phyloP scores from a whole-genome alignment of 2,329 filamentous ascomycete genomes.

The Ophiosphaerella herpotricha region DNA sequence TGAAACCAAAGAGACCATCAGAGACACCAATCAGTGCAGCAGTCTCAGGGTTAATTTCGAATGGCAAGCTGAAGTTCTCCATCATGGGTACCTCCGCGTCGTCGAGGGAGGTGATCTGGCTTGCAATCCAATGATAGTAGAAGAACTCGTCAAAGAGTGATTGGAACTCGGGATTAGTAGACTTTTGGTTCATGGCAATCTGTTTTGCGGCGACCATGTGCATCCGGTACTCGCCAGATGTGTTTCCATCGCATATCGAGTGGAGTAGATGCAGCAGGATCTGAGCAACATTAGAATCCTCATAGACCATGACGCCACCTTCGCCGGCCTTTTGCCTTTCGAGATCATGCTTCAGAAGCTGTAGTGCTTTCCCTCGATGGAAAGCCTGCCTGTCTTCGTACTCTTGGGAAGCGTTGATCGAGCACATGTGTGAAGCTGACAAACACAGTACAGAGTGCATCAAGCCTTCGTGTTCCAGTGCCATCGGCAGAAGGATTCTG shows the following conservation, averaged over 20 bases:
- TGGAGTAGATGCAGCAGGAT: constrained; percentile 65
- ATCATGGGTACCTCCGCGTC: constrained; percentile 58
- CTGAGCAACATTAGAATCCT: constrained; percentile 65
- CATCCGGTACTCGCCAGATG: constrained; percentile 72
- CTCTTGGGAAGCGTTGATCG: constrained; percentile 55
- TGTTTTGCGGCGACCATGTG: constrained; percentile 78
- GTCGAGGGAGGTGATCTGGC: constrained; percentile 61
- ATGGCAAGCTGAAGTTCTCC: constrained; percentile 59
- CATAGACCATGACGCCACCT: constrained; percentile 44
- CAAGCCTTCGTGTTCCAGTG: constrained; percentile 75
- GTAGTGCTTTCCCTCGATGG: constrained; percentile 47
- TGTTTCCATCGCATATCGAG: constrained; percentile 64
- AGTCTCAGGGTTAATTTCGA: constrained; percentile 60
- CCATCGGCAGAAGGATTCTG: constrained; percentile 80
- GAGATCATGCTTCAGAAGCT: constrained; percentile 56
- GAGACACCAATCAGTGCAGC: constrained; percentile 76
- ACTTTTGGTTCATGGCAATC: constrained; percentile 66
- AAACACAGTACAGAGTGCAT: constrained; percentile 91
- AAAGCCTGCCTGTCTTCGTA: constrained; percentile 57
- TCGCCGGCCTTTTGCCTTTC: constrained; percentile 45
- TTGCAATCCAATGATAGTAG: constrained; percentile 74
- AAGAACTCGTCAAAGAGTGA: constrained; percentile 78
- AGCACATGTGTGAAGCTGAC: constrained; percentile 74
- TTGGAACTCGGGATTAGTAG: constrained; percentile 69
- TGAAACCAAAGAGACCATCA: constrained; percentile 78